Base-by-base conservation (phyloP, 2,329 filamentous ascomycete genomes). In the Metarhizium robertsii region DNA sequence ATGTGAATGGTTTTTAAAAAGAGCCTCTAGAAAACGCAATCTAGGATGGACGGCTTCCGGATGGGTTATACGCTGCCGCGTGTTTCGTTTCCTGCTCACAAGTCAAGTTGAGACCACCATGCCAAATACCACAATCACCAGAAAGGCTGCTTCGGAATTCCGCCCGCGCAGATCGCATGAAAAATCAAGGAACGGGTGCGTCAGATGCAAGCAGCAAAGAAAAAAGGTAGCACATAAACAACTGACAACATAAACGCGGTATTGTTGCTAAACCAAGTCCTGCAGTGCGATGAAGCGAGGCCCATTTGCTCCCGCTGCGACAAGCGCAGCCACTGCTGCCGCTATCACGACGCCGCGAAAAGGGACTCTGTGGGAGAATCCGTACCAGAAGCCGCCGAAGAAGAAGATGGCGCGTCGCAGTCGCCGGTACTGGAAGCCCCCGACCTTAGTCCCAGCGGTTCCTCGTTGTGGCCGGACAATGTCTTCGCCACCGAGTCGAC, bases 101-200 rank as follows among this genome's bases (percentile, higher is more conserved):
- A 34, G 32, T 11, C 6, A 34, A 34, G 32, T 46, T n/a, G 3
- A 32, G 25, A 13, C 47, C 47, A 18, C 32, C 25, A 25, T 25
- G 25, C 25, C 25, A 36, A 38, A 20, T 5, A 14, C 6, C 18
- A 2, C 11, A 13, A 38, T 4, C 48, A 38, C 8, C 20, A 36
- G 38, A 18, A 20, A 38, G 11, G 16, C 34, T 16, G 11, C 32
- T 5, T 14, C 38, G 8, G 50, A 45, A 2, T 63, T 53, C 47
- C 58, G 54, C 18, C 36, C 46, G 13, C 46, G 53, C 10, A 36
- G 53, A n/a, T 42, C 47, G 1, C 69, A 71, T 56, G 61, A 58
- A 50, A 71, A 71, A 58, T 71, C 68, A 2, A 59, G 68, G 25
- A 63, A 65, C 54, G 69, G 69, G 20, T 71, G 68, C 48, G 55